phyloP scores from a whole-genome alignment of 192 early-diverging fungal species.

The Chytriomyces confervae region DNA sequence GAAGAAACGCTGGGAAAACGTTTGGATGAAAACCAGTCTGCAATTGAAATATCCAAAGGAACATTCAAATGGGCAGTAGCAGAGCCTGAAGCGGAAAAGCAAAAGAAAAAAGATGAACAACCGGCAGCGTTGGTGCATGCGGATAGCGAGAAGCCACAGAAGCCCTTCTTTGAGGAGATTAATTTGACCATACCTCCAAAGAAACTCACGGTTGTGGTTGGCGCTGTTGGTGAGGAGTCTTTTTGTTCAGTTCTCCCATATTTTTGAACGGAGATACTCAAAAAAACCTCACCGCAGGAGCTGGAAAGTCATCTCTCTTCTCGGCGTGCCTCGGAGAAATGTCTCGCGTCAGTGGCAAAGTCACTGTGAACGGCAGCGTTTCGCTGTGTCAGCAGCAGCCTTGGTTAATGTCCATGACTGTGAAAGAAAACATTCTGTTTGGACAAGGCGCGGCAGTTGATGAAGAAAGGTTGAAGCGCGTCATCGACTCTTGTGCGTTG shows the following conservation, averaged over 20 bases:
- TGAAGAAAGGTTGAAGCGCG: background rate
- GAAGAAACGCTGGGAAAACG: background rate
- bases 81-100: constrained; percentile 40
- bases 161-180: constrained; percentile 52
- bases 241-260: no score
- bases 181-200: constrained; percentile 70
- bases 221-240: constrained; percentile 59
- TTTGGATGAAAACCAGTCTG: constrained; percentile 24
- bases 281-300: no score
- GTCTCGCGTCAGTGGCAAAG: constrained; percentile 75
- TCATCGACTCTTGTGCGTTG: constrained; percentile 34
- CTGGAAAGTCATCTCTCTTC: constrained; percentile 78
- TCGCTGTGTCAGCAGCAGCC: constrained; percentile 43
- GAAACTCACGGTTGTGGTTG: constrained; percentile 77
- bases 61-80: constrained; percentile 58
- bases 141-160: background rate
- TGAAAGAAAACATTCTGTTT: constrained; percentile 76
- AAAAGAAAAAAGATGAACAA: background rate
- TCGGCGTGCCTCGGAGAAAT: constrained; percentile 83
- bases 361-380: constrained; percentile 47
- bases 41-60: constrained; percentile 59
- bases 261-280: no score
- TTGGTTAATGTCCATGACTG: constrained; percentile 50
- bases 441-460: constrained; percentile 38
- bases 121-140: background rate